These are phyloP conservation scores for Cladophialophora yegresii DNA, from an alignment of 2,329 filamentous ascomycete genomes.

Conservation along the genomic window DNA sequence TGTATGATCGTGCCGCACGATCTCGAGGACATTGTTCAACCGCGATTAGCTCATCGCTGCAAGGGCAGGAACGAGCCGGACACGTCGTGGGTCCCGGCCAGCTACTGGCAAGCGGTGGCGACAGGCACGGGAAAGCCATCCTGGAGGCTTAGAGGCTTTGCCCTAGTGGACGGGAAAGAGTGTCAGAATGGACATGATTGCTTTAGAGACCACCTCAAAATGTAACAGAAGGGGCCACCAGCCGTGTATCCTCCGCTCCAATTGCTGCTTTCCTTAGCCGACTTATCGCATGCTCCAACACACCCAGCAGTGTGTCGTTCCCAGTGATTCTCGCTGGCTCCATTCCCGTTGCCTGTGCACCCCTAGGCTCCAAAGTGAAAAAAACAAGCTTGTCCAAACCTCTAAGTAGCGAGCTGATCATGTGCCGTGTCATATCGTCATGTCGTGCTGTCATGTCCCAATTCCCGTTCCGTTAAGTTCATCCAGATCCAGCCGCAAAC, in stretches of 20 bases:
- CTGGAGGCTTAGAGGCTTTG: background rate
- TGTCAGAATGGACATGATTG: slow-evolving; percentile 1
- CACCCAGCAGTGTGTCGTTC: background rate
- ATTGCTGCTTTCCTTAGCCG: background rate
- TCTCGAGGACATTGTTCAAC: background rate
- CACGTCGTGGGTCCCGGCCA: background rate
- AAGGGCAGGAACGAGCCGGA: background rate
- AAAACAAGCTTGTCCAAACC: background rate
- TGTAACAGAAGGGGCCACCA: slow-evolving; percentile 7
- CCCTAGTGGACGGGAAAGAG: background rate
- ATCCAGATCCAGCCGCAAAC: background rate
- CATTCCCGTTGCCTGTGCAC: background rate
- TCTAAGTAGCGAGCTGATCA: slow-evolving; percentile 5
- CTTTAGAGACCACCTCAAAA: slow-evolving; percentile 4
- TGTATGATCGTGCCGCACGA: background rate
- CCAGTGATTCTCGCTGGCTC: background rate
- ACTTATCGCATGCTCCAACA: background rate
- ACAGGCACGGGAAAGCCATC: background rate
- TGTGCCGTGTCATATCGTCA: slow-evolving; percentile 22
- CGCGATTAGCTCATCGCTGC: background rate
- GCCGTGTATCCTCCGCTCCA: background rate
- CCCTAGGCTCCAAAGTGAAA: background rate
- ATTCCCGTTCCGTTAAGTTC: background rate
- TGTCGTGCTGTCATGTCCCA: slow-evolving; percentile 12
- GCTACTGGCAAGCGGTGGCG: background rate